Percentiles rank a stretch among this genome's conserved stretches.
phyloP scores from a whole-genome alignment of 1,284 basidiomycete genomes.

The Fomitiporia mediterranea region DNA sequence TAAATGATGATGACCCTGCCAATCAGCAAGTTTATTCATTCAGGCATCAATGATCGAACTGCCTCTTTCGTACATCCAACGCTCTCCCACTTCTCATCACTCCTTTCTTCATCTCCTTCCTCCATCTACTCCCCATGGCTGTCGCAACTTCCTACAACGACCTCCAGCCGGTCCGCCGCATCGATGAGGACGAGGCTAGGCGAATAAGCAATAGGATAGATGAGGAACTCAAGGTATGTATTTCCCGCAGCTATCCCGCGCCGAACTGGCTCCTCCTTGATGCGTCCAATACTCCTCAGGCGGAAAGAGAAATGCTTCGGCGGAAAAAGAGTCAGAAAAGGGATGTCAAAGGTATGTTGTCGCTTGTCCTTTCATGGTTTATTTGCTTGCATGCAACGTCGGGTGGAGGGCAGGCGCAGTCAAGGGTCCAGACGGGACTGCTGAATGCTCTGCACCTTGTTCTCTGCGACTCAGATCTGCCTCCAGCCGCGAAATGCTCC shows the following conservation, averaged over 20 bases:
- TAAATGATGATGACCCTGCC: conserved; percentile 15
- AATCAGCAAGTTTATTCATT: conserved; percentile 4
- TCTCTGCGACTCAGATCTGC: not conserved
- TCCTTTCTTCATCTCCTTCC: not conserved
- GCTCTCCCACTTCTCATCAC: not conserved
- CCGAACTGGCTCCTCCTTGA: conserved; percentile 1
- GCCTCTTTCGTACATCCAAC: conserved; percentile 4
- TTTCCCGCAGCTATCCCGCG: not conserved
- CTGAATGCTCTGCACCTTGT: not conserved
- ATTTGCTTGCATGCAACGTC: not conserved
- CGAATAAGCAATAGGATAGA: conserved; percentile 63
- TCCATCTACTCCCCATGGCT: conserved; percentile 13
- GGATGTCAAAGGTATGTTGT: conserved; percentile 62
- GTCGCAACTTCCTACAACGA: conserved; percentile 20
- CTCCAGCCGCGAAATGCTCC: not conserved
- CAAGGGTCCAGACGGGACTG: not conserved
- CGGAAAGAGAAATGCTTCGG: conserved; percentile 41
- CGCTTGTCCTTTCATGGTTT: not conserved
- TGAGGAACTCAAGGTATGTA: conserved; percentile 59
- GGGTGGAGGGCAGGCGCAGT: not conserved
- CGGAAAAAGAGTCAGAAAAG: conserved; percentile 44
- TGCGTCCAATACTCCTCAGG: conserved; percentile 10
- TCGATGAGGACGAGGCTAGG: conserved; percentile 44
- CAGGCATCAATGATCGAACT: conserved; percentile 15
- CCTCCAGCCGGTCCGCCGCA: conserved; percentile 20